Conservation (phyloP, 345 rosid species). For the Arabidopsis arenosa region DNA sequence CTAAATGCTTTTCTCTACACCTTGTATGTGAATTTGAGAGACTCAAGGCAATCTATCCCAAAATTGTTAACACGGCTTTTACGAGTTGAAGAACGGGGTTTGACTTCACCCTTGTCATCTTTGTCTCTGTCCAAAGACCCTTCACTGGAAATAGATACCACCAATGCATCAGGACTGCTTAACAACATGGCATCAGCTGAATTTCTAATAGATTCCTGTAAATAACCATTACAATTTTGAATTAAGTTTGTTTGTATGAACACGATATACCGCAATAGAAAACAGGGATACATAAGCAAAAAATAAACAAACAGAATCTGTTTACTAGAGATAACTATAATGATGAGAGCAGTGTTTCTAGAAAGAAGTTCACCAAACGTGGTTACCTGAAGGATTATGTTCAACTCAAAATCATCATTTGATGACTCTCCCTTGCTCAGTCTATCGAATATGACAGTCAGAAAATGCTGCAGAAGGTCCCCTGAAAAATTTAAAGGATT, state of each 20-base stretch:
- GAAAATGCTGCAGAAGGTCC: conserved; percentile 94
- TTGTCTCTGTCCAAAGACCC: conserved; percentile 56
- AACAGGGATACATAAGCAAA: conserved; percentile 19
- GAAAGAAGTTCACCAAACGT: conserved; percentile 20
- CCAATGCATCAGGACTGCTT: conserved; percentile 83
- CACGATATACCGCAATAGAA: conserved; percentile 22
- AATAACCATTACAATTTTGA: conserved; percentile 27
- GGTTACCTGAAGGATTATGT: conserved; percentile 84
- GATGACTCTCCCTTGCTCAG: conserved; percentile 89
- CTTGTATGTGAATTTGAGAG: conserved; percentile 85
- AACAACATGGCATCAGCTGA: conserved; percentile 87
- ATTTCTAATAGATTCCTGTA: conserved; percentile 93
- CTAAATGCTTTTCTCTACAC: conserved; percentile 48
- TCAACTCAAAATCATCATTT: conserved; percentile 94
- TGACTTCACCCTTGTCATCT: conserved; percentile 59
- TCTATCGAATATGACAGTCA: conserved; percentile 73
- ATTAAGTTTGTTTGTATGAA: not conserved
- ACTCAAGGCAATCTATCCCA: conserved; percentile 82
- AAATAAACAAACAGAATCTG: conserved; percentile 3
- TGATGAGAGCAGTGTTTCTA: conserved; percentile 13
- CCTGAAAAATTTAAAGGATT: conserved; percentile 55
- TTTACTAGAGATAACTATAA: not conserved
- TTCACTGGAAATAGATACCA: conserved; percentile 67
- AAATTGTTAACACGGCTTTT: conserved; percentile 57
- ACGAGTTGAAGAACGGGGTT: conserved; percentile 54